Evolutionary conservation across 75 land plant species (phyloP).

Genomic region (Pinus taeda): DNA sequence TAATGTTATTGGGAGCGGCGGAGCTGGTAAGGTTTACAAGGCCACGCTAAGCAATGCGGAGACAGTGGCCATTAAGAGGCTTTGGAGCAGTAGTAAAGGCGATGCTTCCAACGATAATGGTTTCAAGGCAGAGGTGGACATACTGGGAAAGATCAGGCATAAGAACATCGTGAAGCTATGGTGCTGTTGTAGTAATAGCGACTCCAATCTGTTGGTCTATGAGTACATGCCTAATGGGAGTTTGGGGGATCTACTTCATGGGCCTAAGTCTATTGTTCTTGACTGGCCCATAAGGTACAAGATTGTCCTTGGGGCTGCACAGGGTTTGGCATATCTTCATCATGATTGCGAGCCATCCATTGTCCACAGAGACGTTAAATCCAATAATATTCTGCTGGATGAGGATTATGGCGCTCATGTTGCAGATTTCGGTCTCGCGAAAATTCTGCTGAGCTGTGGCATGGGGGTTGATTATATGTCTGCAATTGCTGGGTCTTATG

Average conservation of each 20-base stretch:
- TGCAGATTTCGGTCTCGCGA: slow-evolving; percentile 87
- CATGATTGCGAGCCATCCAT: slow-evolving; percentile 89
- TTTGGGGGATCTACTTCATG: slow-evolving; percentile 77
- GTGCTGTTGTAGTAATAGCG: slow-evolving; percentile 63
- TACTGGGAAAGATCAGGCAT: slow-evolving; percentile 85
- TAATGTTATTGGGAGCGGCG: slow-evolving; percentile 81
- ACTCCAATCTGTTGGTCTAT: slow-evolving; percentile 76
- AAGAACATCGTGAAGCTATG: slow-evolving; percentile 86
- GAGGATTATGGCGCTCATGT: slow-evolving; percentile 55
- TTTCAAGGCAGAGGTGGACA: slow-evolving; percentile 81
- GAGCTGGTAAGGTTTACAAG: slow-evolving; percentile 87
- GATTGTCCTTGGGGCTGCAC: slow-evolving; percentile 77
- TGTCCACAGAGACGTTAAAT: slow-evolving; percentile 82
- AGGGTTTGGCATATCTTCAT: slow-evolving; percentile 79
- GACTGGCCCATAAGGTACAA: slow-evolving; percentile 73
- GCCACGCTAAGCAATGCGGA: slow-evolving; percentile 62
- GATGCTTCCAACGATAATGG: slow-evolving; percentile 34
- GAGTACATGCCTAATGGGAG: slow-evolving; percentile 94
- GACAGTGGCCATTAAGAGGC: slow-evolving; percentile 82
- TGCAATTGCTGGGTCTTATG: slow-evolving; percentile 83
- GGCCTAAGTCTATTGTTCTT: slow-evolving; percentile 42
- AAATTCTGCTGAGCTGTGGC: slow-evolving; percentile 26
- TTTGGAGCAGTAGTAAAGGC: slow-evolving; percentile 45
- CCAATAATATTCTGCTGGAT: slow-evolving; percentile 81
- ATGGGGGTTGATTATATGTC: slow-evolving; percentile 58